Conservation (phyloP, 345 rosid species). For the Sisymbrium altissimum region DNA sequence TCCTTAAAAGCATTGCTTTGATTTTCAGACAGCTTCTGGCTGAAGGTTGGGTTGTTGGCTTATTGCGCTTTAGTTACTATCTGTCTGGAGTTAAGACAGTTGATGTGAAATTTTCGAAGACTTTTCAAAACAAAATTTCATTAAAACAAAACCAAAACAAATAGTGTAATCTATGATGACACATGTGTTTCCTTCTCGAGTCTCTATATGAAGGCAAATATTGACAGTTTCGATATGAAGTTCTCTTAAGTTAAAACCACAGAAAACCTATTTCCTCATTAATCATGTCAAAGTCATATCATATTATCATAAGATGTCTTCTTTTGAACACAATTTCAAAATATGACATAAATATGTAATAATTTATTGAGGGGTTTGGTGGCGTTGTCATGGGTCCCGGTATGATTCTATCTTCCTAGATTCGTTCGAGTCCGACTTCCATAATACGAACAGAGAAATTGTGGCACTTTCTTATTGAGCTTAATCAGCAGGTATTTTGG, state of each 20-base stretch:
- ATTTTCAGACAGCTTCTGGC: constrained; percentile 36
- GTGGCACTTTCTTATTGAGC: neutral
- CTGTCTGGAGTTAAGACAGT: constrained; percentile 8
- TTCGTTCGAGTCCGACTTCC: constrained; percentile 1
- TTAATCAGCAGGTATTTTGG: too few species aligned
- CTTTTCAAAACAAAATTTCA: neutral
- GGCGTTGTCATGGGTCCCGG: too few species aligned
- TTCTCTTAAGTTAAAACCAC: neutral
- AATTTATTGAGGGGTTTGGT: neutral
- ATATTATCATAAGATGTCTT: neutral
- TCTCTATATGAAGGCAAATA: neutral
- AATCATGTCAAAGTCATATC: constrained; percentile 8
- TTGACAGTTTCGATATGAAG: neutral
- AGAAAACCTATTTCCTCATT: neutral
- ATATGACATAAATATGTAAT: neutral
- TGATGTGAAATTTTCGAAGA: neutral
- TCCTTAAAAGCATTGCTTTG: constrained; percentile 36
- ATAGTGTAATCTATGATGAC: neutral
- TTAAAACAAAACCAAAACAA: neutral
- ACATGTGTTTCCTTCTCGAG: neutral
- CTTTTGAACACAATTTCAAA: neutral
- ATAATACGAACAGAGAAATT: neutral
- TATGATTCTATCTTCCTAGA: neutral
- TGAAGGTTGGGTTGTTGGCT: constrained; percentile 36
- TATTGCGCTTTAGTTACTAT: constrained; percentile 29